Conservation (phyloP, 2,329 filamentous ascomycete species). For the Fusarium haematococcum region DNA sequence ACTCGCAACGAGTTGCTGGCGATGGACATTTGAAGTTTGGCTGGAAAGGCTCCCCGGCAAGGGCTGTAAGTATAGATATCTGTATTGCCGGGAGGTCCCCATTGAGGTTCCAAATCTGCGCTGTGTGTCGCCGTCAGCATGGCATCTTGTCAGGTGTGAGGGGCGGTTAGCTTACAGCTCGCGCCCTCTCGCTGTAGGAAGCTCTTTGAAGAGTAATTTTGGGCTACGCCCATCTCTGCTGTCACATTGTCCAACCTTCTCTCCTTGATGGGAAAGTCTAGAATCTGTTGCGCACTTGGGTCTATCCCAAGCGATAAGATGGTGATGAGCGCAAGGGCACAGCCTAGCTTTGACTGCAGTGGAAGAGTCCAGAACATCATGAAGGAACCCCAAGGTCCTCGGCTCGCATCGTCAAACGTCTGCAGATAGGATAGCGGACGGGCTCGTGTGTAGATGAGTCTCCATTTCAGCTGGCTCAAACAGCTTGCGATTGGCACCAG, state of each 20-base stretch:
- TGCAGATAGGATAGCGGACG: not conserved
- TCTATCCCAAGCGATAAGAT: not conserved
- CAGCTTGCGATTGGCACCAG: not conserved
- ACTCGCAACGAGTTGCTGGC: not conserved
- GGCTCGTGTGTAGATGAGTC: not conserved
- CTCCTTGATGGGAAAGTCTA: not conserved
- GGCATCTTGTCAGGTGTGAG: not conserved
- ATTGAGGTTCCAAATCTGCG: not conserved
- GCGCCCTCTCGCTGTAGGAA: not conserved
- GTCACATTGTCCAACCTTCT: not conserved
- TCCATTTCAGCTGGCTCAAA: not conserved
- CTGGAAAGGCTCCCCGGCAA: not conserved
- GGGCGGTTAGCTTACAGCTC: not conserved
- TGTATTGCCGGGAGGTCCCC: not conserved
- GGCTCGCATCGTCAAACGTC: not conserved
- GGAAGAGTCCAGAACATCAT: not conserved
- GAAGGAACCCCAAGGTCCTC: not conserved
- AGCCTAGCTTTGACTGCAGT: not conserved
- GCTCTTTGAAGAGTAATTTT: not conserved
- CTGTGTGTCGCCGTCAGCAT: not conserved
- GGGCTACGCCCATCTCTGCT: not conserved
- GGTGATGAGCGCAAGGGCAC: not conserved
- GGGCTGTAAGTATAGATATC: not conserved
- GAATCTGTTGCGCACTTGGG: not conserved
- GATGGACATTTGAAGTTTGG: not conserved